Percentiles rank a stretch among this genome's conserved stretches.
Conservation (phyloP, 257 asterid species). For the Nicotiana attenuata region DNA sequence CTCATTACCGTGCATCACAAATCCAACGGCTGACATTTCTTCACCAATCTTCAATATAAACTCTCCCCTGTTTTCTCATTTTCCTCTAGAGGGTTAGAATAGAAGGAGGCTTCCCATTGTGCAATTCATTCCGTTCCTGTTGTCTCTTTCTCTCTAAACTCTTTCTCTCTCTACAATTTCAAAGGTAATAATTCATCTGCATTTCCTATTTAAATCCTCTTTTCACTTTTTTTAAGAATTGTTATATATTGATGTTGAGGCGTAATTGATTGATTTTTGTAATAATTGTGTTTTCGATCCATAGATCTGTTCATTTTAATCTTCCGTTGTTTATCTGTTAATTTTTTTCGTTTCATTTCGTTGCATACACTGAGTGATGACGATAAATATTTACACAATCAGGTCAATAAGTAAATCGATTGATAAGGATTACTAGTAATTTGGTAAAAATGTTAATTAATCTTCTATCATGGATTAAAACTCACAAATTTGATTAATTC, state of each 20-base stretch:
- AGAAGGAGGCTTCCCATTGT: neutral
- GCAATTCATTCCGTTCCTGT: neutral
- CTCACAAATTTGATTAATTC: too few relatives aligned
- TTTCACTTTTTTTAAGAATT: neutral
- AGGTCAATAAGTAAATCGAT: too few relatives aligned
- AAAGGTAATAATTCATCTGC: neutral
- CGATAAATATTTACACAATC: too few relatives aligned
- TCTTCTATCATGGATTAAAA: too few relatives aligned
- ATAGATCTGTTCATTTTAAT: neutral
- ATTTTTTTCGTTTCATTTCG: too few relatives aligned
- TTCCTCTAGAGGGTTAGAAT: neutral
- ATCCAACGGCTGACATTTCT: slow-evolving; percentile 21
- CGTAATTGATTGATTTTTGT: neutral
- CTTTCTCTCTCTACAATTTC: neutral
- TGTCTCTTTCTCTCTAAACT: neutral
- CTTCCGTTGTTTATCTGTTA: neutral
- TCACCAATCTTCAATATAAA: slow-evolving; percentile 18
- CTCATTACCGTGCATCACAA: neutral
- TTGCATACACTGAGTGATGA: too few relatives aligned
- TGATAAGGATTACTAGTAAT: too few relatives aligned
- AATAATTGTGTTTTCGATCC: neutral
- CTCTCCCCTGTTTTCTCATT: neutral
- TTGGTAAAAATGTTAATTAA: too few relatives aligned
- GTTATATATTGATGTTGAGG: neutral
- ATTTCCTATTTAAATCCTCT: neutral